Evolutionary conservation across 2,329 filamentous ascomycete species (phyloP).

Genomic region (Akanthomyces dipterigenus): DNA sequence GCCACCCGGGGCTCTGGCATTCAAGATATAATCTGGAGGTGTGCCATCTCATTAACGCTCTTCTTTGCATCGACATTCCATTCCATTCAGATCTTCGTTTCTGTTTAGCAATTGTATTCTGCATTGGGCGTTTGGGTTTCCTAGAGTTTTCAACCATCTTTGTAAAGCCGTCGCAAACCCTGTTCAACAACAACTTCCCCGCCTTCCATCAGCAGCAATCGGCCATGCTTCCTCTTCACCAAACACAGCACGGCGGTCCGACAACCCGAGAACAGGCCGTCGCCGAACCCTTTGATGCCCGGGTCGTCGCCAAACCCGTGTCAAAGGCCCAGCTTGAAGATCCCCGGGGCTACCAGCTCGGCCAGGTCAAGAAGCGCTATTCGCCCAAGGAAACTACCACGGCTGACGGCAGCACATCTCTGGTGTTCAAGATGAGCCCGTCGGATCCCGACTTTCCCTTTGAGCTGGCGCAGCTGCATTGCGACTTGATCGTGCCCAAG

Average conservation of each 20-base stretch:
- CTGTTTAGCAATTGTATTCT: slow-evolving; percentile 1
- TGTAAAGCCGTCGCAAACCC: slow-evolving; percentile 3
- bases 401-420: slow-evolving; percentile 43
- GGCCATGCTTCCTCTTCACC: slow-evolving; percentile 34
- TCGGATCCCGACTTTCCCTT: slow-evolving; percentile 83
- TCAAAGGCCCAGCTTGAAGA: slow-evolving; percentile 58
- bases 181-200: background rate
- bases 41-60: background rate
- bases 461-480: slow-evolving; percentile 62
- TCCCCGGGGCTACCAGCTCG: slow-evolving; percentile 67
- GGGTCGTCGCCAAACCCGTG: slow-evolving; percentile 58
- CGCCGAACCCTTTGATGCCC: slow-evolving; percentile 34
- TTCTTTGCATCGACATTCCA: background rate
- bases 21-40: background rate
- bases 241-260: slow-evolving; percentile 22
- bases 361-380: slow-evolving; percentile 65
- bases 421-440: slow-evolving; percentile 60
- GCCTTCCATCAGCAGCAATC: slow-evolving; percentile 8
- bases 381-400: slow-evolving; percentile 38
- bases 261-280: slow-evolving; percentile 39
- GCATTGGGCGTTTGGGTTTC: slow-evolving; percentile 3
- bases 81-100: background rate
- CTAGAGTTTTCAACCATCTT: background rate
- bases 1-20: background rate
- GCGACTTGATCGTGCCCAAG: slow-evolving; percentile 57